These are phyloP conservation scores for Chromosphaera perkinsii DNA, from an alignment of 208 protist species.

Conservation along the genomic window DNA sequence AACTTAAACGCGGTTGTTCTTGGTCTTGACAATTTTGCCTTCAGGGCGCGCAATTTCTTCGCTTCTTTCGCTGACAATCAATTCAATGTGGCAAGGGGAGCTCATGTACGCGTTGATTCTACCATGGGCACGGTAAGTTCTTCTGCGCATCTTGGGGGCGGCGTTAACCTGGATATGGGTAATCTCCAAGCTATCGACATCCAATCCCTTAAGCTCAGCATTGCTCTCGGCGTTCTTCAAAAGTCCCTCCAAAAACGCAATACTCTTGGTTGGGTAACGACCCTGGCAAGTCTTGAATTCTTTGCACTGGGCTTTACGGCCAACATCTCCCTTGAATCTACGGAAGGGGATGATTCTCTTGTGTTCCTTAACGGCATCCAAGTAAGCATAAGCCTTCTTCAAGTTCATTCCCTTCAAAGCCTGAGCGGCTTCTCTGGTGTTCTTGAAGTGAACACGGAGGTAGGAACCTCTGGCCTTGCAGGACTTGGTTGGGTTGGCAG, in stretches of 20 bases:
- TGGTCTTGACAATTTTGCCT: no score
- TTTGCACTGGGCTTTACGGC: slow-evolving; percentile 57
- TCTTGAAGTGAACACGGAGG: slow-evolving; percentile 81
- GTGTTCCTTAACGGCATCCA: slow-evolving; percentile 69
- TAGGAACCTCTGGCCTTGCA: slow-evolving; percentile 62
- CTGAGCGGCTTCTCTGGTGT: slow-evolving; percentile 74
- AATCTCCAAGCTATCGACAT: slow-evolving; percentile 66
- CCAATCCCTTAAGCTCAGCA: slow-evolving; percentile 71
- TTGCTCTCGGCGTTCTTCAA: slow-evolving; percentile 77
- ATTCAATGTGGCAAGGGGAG: slow-evolving; percentile 71
- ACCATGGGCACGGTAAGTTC: slow-evolving; percentile 84
- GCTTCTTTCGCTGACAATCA: slow-evolving; percentile 62
- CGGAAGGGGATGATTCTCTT: slow-evolving; percentile 77
- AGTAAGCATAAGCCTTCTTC: slow-evolving; percentile 63
- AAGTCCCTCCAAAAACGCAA: slow-evolving; percentile 64
- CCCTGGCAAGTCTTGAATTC: slow-evolving; percentile 48
- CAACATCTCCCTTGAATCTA: slow-evolving; percentile 66
- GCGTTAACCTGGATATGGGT: slow-evolving; percentile 76
- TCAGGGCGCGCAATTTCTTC: no score
- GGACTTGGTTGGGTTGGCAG: slow-evolving; percentile 1
- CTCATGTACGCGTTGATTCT: slow-evolving; percentile 80
- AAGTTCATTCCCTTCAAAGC: slow-evolving; percentile 70
- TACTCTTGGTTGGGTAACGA: slow-evolving; percentile 77
- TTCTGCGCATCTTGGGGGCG: slow-evolving; percentile 67
- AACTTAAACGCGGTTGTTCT: no score